Evolutionary conservation across 306 rosid species (phyloP), one percentile per base, ranked within the genome.

Genomic region (Acacia melanoxylon): DNA sequence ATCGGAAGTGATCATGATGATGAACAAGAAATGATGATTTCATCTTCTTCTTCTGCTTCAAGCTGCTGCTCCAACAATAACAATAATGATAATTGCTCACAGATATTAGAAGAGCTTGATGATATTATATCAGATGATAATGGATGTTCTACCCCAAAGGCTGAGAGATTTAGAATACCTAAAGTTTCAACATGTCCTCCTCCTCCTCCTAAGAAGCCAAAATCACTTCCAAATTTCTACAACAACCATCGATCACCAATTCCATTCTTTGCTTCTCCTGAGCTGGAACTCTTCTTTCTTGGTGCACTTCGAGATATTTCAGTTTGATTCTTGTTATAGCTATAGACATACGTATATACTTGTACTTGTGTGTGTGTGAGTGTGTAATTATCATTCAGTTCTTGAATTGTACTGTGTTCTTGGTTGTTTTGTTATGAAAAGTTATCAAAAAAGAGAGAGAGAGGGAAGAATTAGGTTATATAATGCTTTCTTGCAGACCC

Each of bases 201-300:
- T 29, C 92, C 97, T 8, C 92, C 97, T 9, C 98, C 98, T 8
- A 91, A 94, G 92, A 94, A 92, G 90, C 89, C 80, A 80, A 91
- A 92, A 77, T 76, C 86, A 20, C 73, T 85, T 22, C 82, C 94
- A 8, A 51, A 82, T 79, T 92, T 81, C 87, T 86, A 87, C 1
- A 65, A 83, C 63, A 85, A 85, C 29, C 86, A 84, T 35, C 84
- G 89, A 56, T 72, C 93, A 1, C 92, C 94, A 1, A 82, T 88
- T 24, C 67, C 91, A 5, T 90, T 92, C 86, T 92, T 91, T 44
- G 91, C 93, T 45, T 90, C 97, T 6, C 97, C 92, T 4, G 98
- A 94, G 17, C 84, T 94, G 45, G 97, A 94, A 68, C 86, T 87
- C 71, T 90, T 94, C 88, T 86, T 94, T 88, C 83, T 81, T 83